Evolutionary conservation across 2,329 filamentous ascomycete genomes (phyloP), one percentile per base, ranked within the genome.

Genomic region (Fusarium sp.): DNA sequence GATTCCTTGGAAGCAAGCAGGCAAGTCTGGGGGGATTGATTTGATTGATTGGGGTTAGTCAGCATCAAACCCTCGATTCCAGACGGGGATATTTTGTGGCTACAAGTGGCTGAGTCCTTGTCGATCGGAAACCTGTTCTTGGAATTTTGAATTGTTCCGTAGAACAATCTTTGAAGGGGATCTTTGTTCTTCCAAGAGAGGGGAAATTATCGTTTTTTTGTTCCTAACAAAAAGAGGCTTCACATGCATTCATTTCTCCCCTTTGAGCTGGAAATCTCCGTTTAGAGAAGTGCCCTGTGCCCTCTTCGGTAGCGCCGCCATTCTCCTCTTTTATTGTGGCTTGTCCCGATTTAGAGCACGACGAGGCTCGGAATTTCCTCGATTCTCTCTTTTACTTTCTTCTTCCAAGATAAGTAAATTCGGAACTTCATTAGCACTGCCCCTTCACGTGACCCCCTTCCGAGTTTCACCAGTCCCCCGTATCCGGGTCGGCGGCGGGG

Each of bases 401-500:
- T 31, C 7, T 57, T 37, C 3, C 22, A 18, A 50, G 24, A 50
- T 27, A 24, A 18, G 45, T n/a, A 22, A 58, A 37, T 24, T 37
- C 31, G 9, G 14, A 18, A 13, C 20, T 20, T 58, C 20, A n/a
- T 59, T 34, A 20, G 29, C 24, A 60, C 37, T 42, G 37, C 37
- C 35, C 37, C 22, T 40, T 27, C 60, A 54, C 60, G 60, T 54
- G 60, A 62, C 31, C 24, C 9, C 14, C 14, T 20, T n/a, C 18
- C 59, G 34, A 57, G 61, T 64, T 35, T 57, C 35, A 57, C 61
- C 50, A 64, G 45, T 20, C 11, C 27, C 47, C 61, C 37, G 27
- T 63, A 27, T 63, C 61, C 50, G 35, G 47, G 34, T 57, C 50
- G n/a, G 59, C 24, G 34, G 61, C 47, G 61, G 61, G 59, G 59